phyloP scores from a whole-genome alignment of 176 grass and related monocot genomes.

The Pontederia crassipes region DNA sequence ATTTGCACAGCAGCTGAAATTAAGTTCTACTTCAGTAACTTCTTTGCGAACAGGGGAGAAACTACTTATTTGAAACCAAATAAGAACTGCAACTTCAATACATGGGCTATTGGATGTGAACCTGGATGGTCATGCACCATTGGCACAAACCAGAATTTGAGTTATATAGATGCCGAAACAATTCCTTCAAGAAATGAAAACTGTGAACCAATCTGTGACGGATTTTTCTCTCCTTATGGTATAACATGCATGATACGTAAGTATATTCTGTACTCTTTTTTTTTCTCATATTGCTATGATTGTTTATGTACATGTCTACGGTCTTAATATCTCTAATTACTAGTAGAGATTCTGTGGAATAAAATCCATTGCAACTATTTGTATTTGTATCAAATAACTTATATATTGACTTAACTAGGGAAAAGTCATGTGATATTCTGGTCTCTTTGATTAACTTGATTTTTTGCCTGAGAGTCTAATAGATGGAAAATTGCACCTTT shows the following conservation, averaged over 20 bases:
- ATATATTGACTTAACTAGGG: too few species aligned
- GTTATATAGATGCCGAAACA: background rate
- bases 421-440: too few species aligned
- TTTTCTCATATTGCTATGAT: too few species aligned
- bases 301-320: background rate
- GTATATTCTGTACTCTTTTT: background rate
- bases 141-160: background rate
- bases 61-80: constrained; percentile 21
- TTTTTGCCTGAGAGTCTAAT: too few species aligned
- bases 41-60: background rate
- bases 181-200: constrained; percentile 24
- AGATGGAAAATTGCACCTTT: too few species aligned
- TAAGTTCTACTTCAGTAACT: constrained; percentile 9
- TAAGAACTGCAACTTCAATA: constrained; percentile 41
- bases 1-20: constrained; percentile 24
- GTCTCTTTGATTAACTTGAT: too few species aligned
- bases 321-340: constrained; percentile 7
- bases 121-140: constrained; percentile 49
- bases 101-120: constrained; percentile 52
- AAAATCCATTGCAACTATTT: too few species aligned
- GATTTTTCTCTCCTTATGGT: constrained; percentile 54
- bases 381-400: too few species aligned
- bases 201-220: constrained; percentile 42
- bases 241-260: constrained; percentile 77
- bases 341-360: too few species aligned